Base-by-base conservation (phyloP, 345 rosid species). In the Draba incana region DNA sequence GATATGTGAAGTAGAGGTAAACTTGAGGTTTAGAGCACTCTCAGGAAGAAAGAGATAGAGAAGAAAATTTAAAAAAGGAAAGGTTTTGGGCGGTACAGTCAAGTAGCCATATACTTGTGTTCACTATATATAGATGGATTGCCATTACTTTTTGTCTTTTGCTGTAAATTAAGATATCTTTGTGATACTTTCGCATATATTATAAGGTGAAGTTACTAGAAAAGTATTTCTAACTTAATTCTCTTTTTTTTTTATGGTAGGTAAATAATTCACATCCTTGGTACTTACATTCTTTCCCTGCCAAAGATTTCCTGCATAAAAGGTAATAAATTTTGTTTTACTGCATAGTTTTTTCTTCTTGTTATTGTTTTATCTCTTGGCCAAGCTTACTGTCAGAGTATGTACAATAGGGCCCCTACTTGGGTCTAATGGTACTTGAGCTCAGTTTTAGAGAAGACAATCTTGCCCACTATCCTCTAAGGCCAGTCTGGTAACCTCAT, bases 11-110 rank as follows among this genome's bases (percentile, higher is more conserved):
- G 38, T 54, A 71, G 77, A 72, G 69, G 35, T 50, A 51, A 69
- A 74, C 72, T 70, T 76, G 75, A 76, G 82, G 78, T 71, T 75
- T 25, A 51, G 71, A 77, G 67, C 77, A 72, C 78, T 57, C 75
- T 57, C 60, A 58, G 67, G 72, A 65, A 75, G 71, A 60, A 78
- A 47, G 80, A 77, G 85, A 82, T 58, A 57, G 80, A 59, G 41
- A 84, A 66, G 83, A 2, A 8, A 33, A 76, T 82, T 92, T 82
- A 87, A 87, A 84, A 89, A 84, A 89, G 98, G 82, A 83, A 73
- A 76, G 31, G 67, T 63, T 77, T 79, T 74, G 79, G 84, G 88
- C 74, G 75, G 85, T 85, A 83, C 79, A 53, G 82, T 35, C 39
- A 35, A 35, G 39, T 35, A 35, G 39, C 79, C 70, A 74, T 51